Evolutionary conservation across 495 filamentous ascomycete species (phyloP), one percentile per base, ranked within the genome.

Genomic region (Xylaria bambusicola): DNA sequence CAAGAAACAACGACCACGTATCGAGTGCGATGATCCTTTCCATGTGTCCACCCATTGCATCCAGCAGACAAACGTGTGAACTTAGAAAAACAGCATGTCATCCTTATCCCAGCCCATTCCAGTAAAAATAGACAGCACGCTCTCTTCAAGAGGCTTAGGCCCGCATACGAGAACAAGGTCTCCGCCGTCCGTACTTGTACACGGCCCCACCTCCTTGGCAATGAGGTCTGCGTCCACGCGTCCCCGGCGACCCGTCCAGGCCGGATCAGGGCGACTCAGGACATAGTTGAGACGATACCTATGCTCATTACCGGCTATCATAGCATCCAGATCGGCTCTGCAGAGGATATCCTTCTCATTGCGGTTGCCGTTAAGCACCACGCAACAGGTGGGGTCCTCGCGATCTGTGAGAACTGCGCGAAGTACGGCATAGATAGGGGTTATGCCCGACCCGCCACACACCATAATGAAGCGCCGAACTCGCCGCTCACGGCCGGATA

Each of bases 371-470:
- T 96, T 80, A 1, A 97, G 75, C 0, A 98, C 81, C 9, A 88
- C 67, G 66, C 92, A 95, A 20, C 52, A 56, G n/a, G 57, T 60
- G 51, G 58, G 44, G 29, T 77, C 78, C 29, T 61, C 64, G 26
- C 23, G 53, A 46, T 77, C 69, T 45, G 81, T 76, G 74, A 91
- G 83, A 1, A 94, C 84, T 3, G 91, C 90, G 27, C 91, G 78
- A 35, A 97, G 77, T 1, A 97, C 91, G 62, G 96, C 90, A 75
- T 88, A 96, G 55, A 97, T 89, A 1, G 93, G 93, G 40, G 93
- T 98, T 65, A 98, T 90, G 2, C 93, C 93, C 2, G 84, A 90
- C 35, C 93, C 93, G 27, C 82, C 93, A 61, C 90, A 94, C 49
- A 98, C 88, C 93, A 98, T 97, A 62, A 86, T 77, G 71, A 98